Conservation (phyloP, 805 yeast species). For the Saccharomycopsis amapae region DNA sequence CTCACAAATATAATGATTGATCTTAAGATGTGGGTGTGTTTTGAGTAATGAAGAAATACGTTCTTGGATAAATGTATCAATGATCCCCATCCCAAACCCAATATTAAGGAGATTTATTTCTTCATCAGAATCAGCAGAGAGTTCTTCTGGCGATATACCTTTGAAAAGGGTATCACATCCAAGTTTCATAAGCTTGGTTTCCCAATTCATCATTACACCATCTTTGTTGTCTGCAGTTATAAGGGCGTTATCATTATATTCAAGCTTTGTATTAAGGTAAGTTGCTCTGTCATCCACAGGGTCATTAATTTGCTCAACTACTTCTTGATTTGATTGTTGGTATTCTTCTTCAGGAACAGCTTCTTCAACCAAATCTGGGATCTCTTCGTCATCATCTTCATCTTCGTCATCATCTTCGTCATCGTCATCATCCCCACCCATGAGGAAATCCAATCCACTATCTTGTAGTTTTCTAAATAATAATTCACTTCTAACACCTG, state of each 20-base stretch:
- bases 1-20: constrained; percentile 80
- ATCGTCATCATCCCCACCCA: constrained; percentile 20
- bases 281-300: constrained; percentile 61
- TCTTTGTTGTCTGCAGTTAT: constrained; percentile 68
- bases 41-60: constrained; percentile 28
- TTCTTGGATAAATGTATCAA: constrained; percentile 68
- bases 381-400: constrained; percentile 17
- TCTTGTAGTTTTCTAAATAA: constrained; percentile 53
- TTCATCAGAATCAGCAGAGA: constrained; percentile 27
- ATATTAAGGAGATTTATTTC: constrained; percentile 61
- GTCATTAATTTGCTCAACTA: constrained; percentile 26
- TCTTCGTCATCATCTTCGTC: constrained; percentile 23
- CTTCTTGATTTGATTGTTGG: neutral
- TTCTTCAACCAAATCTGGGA: constrained; percentile 3
- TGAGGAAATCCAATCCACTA: constrained; percentile 31
- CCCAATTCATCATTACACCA: constrained; percentile 99
- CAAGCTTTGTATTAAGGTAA: constrained; percentile 58
- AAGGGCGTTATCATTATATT: constrained; percentile 59
- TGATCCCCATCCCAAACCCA: constrained; percentile 97
- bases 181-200: constrained; percentile 66
- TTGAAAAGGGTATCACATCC: constrained; percentile 65
- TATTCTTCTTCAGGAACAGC: constrained; percentile 20
- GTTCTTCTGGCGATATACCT: constrained; percentile 27
- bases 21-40: constrained; percentile 32
- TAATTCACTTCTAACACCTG: constrained; percentile 88